phyloP scores from a whole-genome alignment of 148 eudicot genomes.

The Amaranthus palmeri region DNA sequence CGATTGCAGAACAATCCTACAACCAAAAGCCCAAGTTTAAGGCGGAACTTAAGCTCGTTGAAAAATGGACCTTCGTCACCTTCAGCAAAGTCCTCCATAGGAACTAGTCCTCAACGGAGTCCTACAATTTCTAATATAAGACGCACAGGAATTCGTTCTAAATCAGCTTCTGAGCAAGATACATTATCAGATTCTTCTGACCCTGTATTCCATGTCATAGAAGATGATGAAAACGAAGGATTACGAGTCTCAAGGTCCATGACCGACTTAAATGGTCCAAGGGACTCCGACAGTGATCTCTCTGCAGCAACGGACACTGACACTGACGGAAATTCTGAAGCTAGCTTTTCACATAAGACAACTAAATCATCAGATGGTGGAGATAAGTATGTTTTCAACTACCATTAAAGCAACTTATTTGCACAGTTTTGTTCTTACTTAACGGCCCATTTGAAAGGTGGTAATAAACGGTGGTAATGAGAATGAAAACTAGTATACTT shows the following conservation, averaged over 20 bases:
- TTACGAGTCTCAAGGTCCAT: conserved; percentile 30
- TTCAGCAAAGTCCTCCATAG: conserved; percentile 29
- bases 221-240: conserved; percentile 14
- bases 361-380: conserved; percentile 28
- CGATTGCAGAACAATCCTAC: conserved; percentile 31
- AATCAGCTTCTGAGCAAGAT: conserved; percentile 36
- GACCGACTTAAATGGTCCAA: conserved; percentile 26
- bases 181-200: conserved; percentile 28
- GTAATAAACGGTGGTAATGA: no score
- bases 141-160: conserved; percentile 26
- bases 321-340: conserved; percentile 43
- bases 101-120: conserved; percentile 27
- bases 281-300: conserved; percentile 33
- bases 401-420: not conserved
- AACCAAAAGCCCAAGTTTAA: conserved; percentile 25
- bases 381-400: conserved; percentile 43
- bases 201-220: conserved; percentile 12
- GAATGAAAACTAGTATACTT: no score
- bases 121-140: conserved; percentile 22
- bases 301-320: conserved; percentile 54
- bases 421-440: not conserved
- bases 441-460: no score
- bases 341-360: conserved; percentile 22
- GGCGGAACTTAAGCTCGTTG: conserved; percentile 32
- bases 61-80: conserved; percentile 43